These are phyloP conservation scores for Xeromyces bisporus DNA, from an alignment of 495 filamentous ascomycete genomes.

Conservation along the genomic window DNA sequence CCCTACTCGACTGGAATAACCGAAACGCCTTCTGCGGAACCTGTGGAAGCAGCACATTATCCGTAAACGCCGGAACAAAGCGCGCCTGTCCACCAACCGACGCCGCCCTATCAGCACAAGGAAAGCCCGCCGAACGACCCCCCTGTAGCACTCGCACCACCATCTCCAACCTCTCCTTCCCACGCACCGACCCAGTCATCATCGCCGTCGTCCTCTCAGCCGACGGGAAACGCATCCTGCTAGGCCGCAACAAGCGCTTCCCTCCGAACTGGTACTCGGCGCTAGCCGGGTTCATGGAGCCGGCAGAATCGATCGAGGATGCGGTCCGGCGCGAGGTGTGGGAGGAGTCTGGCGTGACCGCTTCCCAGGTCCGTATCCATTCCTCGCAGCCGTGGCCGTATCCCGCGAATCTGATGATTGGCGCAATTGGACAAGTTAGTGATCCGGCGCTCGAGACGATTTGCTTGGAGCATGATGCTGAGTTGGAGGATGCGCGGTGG, in stretches of 20 bases:
- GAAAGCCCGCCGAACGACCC: constrained; percentile 32
- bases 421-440: constrained; percentile 68
- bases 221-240: constrained; percentile 57
- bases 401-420: constrained; percentile 88
- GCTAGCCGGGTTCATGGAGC: constrained; percentile 88
- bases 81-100: constrained; percentile 76
- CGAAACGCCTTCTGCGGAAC: constrained; percentile 83
- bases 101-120: constrained; percentile 21
- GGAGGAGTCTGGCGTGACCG: constrained; percentile 77
- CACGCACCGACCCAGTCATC: constrained; percentile 86
- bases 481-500: constrained; percentile 84
- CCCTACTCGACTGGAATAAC: constrained; percentile 85
- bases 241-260: constrained; percentile 73
- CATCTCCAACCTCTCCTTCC: constrained; percentile 70
- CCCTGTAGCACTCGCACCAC: constrained; percentile 54
- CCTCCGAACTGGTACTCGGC: constrained; percentile 76
- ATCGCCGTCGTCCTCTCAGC: constrained; percentile 80
- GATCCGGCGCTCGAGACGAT: constrained; percentile 64
- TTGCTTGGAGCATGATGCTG: constrained; percentile 69
- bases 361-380: constrained; percentile 82
- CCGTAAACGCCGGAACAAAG: constrained; percentile 80
- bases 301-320: constrained; percentile 87
- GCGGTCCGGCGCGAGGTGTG: constrained; percentile 89
- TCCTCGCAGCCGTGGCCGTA: constrained; percentile 87
- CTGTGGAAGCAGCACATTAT: constrained; percentile 71